A percentile compares a stretch with the other conserved stretches of the same genome.
These are phyloP conservation scores for Yamadazyma atmosphaerica DNA, from an alignment of 1,139 yeast genomes.

Conservation along the genomic window DNA sequence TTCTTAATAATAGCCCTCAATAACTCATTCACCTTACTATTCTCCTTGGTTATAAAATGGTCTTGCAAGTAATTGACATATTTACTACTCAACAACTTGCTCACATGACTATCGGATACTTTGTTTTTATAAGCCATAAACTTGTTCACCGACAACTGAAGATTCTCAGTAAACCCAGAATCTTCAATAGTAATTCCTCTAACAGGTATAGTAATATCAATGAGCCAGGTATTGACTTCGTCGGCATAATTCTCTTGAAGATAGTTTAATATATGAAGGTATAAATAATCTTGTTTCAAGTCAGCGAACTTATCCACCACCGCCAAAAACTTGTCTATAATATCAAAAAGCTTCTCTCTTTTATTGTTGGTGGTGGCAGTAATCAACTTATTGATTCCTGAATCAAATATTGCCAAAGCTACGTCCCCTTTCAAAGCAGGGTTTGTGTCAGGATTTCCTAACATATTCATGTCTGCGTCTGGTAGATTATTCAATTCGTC, in stretches of 20 bases:
- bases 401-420: constrained; percentile 78
- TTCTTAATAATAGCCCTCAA: constrained; percentile 43
- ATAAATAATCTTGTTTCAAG: constrained; percentile 67
- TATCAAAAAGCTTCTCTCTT: constrained; percentile 40
- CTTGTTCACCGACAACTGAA: constrained; percentile 72
- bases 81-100: constrained; percentile 42
- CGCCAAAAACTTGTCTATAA: constrained; percentile 48
- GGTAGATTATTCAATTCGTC: constrained; percentile 73
- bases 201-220: constrained; percentile 68
- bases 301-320: constrained; percentile 68
- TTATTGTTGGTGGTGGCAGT: constrained; percentile 25
- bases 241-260: constrained; percentile 41
- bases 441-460: constrained; percentile 82
- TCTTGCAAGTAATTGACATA: constrained; percentile 41
- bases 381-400: constrained; percentile 56
- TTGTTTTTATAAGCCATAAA: constrained; percentile 62
- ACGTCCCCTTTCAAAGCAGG: constrained; percentile 92
- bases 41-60: constrained; percentile 29
- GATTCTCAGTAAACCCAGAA: constrained; percentile 51
- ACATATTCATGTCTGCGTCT: constrained; percentile 81
- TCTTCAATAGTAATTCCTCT: constrained; percentile 47
- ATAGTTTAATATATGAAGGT: constrained; percentile 60
- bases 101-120: constrained; percentile 27
- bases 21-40: constrained; percentile 23
- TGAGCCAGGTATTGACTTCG: constrained; percentile 43